These are phyloP conservation scores for Eutypella sp. DNA, from an alignment of 2,329 filamentous ascomycete genomes.

Conservation along the genomic window DNA sequence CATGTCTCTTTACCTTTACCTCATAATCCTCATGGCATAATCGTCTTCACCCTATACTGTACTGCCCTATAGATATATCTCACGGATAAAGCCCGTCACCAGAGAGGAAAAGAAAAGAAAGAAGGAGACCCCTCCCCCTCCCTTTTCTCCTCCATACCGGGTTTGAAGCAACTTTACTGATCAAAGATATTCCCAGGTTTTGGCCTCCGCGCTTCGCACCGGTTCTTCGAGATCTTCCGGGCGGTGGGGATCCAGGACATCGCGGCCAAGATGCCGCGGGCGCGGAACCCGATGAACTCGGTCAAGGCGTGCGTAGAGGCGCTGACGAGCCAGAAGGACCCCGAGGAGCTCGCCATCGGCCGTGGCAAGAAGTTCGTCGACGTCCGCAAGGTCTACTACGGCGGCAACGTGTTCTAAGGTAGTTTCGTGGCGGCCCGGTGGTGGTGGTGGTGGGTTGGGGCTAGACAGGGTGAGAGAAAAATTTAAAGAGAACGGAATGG, in stretches of 20 bases:
- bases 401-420: slow-evolving; percentile 54
- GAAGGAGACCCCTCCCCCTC: neutral
- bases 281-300: slow-evolving; percentile 95
- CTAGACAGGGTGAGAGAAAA: too few species aligned
- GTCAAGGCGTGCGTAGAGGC: slow-evolving; percentile 88
- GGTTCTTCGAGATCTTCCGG: slow-evolving; percentile 92
- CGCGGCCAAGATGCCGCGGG: slow-evolving; percentile 74
- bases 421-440: too few species aligned
- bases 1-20: too few species aligned
- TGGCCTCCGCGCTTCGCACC: slow-evolving; percentile 82
- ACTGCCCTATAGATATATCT: too few species aligned
- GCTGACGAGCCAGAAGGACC: slow-evolving; percentile 75
- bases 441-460: too few species aligned
- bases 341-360: slow-evolving; percentile 83
- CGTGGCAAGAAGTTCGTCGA: slow-evolving; percentile 94
- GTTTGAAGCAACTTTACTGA: slow-evolving; percentile 4
- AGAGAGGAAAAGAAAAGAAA: too few species aligned
- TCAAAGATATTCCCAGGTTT: slow-evolving; percentile 59
- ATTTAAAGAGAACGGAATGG: too few species aligned
- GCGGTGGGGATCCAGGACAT: slow-evolving; percentile 84
- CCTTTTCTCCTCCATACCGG: neutral
- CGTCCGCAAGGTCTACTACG: slow-evolving; percentile 95
- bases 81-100: too few species aligned
- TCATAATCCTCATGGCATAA: too few species aligned
- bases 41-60: too few species aligned